Conservation (phyloP, 2,329 filamentous ascomycete genomes). For the Pseudogymnoascus sp. region DNA sequence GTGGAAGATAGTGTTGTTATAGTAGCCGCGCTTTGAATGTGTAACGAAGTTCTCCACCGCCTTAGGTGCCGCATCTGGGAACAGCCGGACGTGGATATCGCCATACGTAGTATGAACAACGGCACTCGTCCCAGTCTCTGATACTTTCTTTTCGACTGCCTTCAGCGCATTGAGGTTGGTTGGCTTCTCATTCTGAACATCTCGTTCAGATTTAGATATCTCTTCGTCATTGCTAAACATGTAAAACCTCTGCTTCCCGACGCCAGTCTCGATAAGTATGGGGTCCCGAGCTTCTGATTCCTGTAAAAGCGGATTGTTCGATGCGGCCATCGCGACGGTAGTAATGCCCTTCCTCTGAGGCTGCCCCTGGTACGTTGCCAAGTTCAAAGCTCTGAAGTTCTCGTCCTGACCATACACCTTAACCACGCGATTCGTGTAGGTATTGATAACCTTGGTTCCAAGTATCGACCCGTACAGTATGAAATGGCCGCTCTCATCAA, state of each 20-base stretch:
- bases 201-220: conserved; percentile 72
- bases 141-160: conserved; percentile 48
- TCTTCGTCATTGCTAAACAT: conserved; percentile 92
- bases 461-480: conserved; percentile 87
- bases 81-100: conserved; percentile 88
- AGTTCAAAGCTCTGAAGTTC: conserved; percentile 70
- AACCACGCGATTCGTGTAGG: conserved; percentile 83
- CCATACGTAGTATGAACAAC: conserved; percentile 88
- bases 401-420: conserved; percentile 89
- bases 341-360: conserved; percentile 89
- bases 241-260: conserved; percentile 88
- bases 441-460: conserved; percentile 93
- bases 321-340: conserved; percentile 95
- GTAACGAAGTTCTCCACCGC: conserved; percentile 97
- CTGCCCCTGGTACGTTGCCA: conserved; percentile 87
- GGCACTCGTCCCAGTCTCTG: conserved; percentile 69
- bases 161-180: conserved; percentile 51
- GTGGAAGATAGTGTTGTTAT: conserved; percentile 97
- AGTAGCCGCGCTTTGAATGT: conserved; percentile 82
- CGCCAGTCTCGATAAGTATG: conserved; percentile 74
- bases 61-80: conserved; percentile 86
- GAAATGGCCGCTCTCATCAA: conserved; percentile 94
- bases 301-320: conserved; percentile 82
- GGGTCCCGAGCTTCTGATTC: conserved; percentile 88
- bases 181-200: conserved; percentile 92